A percentile compares a stretch with the other conserved stretches of the same genome.
These are phyloP conservation scores for Jackrogersella minutella DNA, from an alignment of 495 filamentous ascomycete species.

Conservation along the genomic window DNA sequence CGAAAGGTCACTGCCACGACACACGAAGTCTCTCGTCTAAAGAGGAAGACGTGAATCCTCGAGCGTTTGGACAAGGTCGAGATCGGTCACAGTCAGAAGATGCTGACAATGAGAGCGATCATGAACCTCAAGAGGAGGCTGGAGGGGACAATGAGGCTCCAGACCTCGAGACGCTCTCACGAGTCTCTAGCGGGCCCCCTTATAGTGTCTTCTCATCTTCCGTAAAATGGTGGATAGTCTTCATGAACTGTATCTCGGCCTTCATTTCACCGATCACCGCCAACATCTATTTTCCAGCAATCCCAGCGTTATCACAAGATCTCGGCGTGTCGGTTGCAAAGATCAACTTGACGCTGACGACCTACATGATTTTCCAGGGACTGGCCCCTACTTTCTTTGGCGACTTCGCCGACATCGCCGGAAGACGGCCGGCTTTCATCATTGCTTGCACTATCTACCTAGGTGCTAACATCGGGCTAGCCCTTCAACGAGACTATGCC, in stretches of 20 bases:
- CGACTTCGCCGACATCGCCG: constrained; percentile 66
- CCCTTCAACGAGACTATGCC: constrained; percentile 66
- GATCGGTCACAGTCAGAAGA: constrained; percentile 2
- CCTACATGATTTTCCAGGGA: constrained; percentile 70
- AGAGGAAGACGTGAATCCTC: constrained; percentile 22
- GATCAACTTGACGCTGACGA: constrained; percentile 74
- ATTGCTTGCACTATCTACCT: constrained; percentile 66
- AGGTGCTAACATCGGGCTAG: constrained; percentile 69
- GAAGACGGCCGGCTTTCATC: constrained; percentile 67
- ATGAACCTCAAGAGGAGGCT: constrained; percentile 3
- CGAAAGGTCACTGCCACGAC: constrained; percentile 4
- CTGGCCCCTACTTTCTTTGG: constrained; percentile 67
- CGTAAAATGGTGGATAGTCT: constrained; percentile 68
- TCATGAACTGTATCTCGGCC: constrained; percentile 68
- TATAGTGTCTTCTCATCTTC: constrained; percentile 66
- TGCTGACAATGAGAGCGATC: constrained; percentile 12
- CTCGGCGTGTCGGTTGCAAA: constrained; percentile 64
- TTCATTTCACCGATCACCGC: constrained; percentile 79
- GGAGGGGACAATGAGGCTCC: constrained; percentile 22
- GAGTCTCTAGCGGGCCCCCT: constrained; percentile 49
- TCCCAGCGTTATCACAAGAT: constrained; percentile 64
- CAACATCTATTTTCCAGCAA: constrained; percentile 82
- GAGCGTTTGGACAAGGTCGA: constrained; percentile 1
- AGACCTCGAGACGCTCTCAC: constrained; percentile 43
- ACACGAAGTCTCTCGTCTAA: constrained; percentile 4